These are phyloP conservation scores for Anthostomella pinea DNA, from an alignment of 2,329 filamentous ascomycete species.

Conservation along the genomic window DNA sequence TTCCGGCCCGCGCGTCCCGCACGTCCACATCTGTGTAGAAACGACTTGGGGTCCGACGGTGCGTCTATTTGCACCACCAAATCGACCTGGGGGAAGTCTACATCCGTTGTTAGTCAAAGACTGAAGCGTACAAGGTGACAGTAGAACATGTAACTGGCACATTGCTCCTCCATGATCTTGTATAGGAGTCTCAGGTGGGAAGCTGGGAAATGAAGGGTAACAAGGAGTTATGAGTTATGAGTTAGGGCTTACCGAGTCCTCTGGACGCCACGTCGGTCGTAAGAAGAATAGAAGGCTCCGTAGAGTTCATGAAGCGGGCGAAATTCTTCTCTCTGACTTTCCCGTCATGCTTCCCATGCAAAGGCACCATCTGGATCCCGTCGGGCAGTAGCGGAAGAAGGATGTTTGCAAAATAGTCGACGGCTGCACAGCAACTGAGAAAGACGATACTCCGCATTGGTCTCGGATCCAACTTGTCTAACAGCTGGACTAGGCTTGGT, in stretches of 20 bases:
- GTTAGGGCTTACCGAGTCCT: no score
- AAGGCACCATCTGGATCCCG: constrained; percentile 67
- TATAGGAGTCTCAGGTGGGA: no score
- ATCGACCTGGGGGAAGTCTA: constrained; percentile 90
- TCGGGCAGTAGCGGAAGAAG: constrained; percentile 70
- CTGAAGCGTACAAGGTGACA: no score
- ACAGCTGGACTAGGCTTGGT: constrained; percentile 67
- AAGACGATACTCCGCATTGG: constrained; percentile 90
- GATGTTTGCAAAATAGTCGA: constrained; percentile 88
- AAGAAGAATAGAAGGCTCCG: constrained; percentile 75
- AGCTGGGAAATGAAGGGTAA: no score
- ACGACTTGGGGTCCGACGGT: constrained; percentile 85
- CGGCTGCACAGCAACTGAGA: constrained; percentile 87
- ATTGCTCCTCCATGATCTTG: no score
- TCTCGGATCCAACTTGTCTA: constrained; percentile 65
- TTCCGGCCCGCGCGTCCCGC: constrained; percentile 85
- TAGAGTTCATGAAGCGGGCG: constrained; percentile 70
- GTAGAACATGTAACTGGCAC: no score
- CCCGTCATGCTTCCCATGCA: constrained; percentile 89
- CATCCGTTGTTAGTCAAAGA: no score
- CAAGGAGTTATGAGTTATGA: no score
- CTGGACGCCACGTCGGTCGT: constrained; percentile 92
- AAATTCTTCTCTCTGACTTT: constrained; percentile 90
- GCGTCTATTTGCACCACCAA: constrained; percentile 85
- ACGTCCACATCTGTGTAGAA: constrained; percentile 88